Base-by-base conservation (phyloP, 768 basidiomycete genomes). In the Hericium rajendrae region DNA sequence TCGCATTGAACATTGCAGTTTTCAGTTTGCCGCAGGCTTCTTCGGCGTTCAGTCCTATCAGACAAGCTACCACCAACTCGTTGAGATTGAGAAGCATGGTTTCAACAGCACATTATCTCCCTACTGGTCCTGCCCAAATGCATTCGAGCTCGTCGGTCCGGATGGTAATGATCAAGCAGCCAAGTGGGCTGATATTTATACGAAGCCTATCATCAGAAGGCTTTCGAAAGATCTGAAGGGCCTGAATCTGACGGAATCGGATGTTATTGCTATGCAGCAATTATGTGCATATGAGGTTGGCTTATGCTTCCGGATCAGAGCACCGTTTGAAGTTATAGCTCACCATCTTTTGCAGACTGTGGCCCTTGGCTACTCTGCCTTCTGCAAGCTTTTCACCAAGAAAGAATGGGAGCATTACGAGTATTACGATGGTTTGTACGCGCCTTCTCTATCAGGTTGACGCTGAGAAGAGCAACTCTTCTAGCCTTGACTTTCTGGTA, bases 11-110 rank as follows among this genome's bases (percentile, higher is more conserved):
- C 16, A 4, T 46, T 9, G 6, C 24, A 71, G 68, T 6, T 69
- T 77, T 51, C 76, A 80, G 64, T 80, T 80, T 61, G 77, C 77
- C 0, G 74, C 77, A 6, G 78, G 78, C 18, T 77, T 78, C 70
- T 76, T 75, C 53, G 75, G 74, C 6, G 68, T 77, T 20, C 75
- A 75, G 32, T 69, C 67, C 4, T 78, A 74, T 32, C 67, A 58
- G 51, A 61, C 59, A 12, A 62, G 76, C 48, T 80, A 78, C 63
- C 74, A 79, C 59, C 74, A 80, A 58, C 70, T 73, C 38, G 75
- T 80, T 53, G 75, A 70, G 48, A 72, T 80, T 50, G 78, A 80
- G 57, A 68, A 64, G 38, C 57, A 66, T 2, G 72, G 71, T 2
- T 76, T 73, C 68, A 80, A 81, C 69, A 75, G 72, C 62, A 78